Evolutionary conservation across 495 filamentous ascomycete genomes (phyloP), one percentile per base, ranked within the genome.

Genomic region (Aspergillus diversus): DNA sequence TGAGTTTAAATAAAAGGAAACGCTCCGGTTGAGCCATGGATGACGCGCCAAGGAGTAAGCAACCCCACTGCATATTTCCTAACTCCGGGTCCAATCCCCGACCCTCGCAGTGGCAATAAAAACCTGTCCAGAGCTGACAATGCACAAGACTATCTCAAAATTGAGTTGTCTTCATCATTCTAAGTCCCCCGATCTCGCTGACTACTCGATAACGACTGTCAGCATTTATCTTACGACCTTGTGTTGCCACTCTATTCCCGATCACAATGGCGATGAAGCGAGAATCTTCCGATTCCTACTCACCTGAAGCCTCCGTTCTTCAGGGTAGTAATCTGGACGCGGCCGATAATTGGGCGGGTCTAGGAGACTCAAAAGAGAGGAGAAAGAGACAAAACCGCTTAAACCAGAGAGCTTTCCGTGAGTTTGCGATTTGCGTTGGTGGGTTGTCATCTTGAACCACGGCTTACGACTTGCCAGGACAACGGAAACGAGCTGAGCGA

Each of bases 391-490:
- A 82, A 64, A 82, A 82, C 63, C 70, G 80, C 12, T 52, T 80
- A 16, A 79, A 81, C 57, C 78, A 82, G 63, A 65, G 78, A 52
- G 77, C 78, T 17, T 73, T 68, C 54, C 69, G 79, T 80, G 51
- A 61, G 74, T 63, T 27, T 32, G 27, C 21, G 16, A 4, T 16
- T 31, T 37, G 17, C 13, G 43, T 31, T 46, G n/a, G 33, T 7
- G n/a, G 11, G n/a, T 49, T 46, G 3, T 31, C 34, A 15, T 16
- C 31, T n/a, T 48, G 57, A 33, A 42, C 15, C 17, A 15, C 52
- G 32, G 46, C 6, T 46, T 5, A 66, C 43, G 3, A 43, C 33
- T 15, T 4, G 3, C 13, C 55, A 71, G 69, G 69, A 7, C 57
- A 71, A 62, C 66, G 69, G 39, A 68, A 64, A 60, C 63, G 63